Conservation (phyloP, 2,329 filamentous ascomycete species). For the Neonectria punicea region DNA sequence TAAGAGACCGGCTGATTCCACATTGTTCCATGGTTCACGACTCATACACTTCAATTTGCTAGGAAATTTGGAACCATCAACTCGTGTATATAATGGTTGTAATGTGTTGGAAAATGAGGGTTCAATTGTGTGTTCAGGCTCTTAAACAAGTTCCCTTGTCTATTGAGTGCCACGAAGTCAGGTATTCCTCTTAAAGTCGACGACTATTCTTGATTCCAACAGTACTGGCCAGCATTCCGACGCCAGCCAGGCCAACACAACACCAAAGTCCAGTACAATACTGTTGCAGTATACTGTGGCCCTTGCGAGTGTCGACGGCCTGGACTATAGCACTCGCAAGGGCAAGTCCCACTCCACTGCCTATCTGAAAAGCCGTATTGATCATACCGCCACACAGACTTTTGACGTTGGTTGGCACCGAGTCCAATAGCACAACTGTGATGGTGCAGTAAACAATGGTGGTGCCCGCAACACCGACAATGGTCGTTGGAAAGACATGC, state of each 20-base stretch:
- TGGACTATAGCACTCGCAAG: slow-evolving; percentile 19
- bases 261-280: slow-evolving; percentile 21
- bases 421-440: slow-evolving; percentile 11
- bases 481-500: slow-evolving; percentile 24
- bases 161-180: too few relatives aligned
- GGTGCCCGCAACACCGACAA: slow-evolving; percentile 15
- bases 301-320: slow-evolving; percentile 16
- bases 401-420: slow-evolving; percentile 19
- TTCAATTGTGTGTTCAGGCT: too few relatives aligned
- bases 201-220: slow-evolving; percentile 12
- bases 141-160: too few relatives aligned
- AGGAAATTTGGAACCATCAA: too few relatives aligned
- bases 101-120: too few relatives aligned
- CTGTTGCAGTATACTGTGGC: slow-evolving; percentile 13
- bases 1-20: not conserved
- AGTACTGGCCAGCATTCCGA: slow-evolving; percentile 16
- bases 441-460: slow-evolving; percentile 21
- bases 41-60: too few relatives aligned
- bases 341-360: slow-evolving; percentile 22
- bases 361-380: slow-evolving; percentile 26
- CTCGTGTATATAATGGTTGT: too few relatives aligned
- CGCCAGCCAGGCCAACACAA: slow-evolving; percentile 15
- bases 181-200: too few relatives aligned
- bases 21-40: not conserved
- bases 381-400: slow-evolving; percentile 24